These are phyloP conservation scores for Clohesyomyces aquaticus DNA, from an alignment of 495 filamentous ascomycete genomes.

Conservation along the genomic window DNA sequence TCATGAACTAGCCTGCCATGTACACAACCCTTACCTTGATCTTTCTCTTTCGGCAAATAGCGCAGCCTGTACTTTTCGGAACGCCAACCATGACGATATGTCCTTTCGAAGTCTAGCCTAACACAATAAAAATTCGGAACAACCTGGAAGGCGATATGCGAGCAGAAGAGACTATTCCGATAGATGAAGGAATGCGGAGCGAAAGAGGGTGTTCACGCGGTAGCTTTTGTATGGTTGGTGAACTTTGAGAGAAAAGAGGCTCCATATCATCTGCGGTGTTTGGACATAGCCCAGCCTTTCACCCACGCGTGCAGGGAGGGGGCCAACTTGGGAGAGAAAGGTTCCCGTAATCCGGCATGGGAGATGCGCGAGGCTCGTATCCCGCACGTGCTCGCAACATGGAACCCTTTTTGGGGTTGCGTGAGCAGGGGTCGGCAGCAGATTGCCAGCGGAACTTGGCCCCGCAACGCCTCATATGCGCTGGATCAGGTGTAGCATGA, in stretches of 20 bases:
- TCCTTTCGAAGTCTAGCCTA: background rate
- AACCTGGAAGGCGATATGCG: background rate
- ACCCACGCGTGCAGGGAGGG: background rate
- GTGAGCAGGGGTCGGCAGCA: background rate
- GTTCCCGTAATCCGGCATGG: conserved; percentile 2
- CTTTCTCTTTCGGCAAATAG: conserved; percentile 29
- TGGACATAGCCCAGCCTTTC: conserved; percentile 1
- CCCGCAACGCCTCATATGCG: background rate
- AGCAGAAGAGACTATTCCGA: background rate
- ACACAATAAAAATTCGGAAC: no score
- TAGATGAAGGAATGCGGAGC: conserved; percentile 7
- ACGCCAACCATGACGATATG: conserved; percentile 27
- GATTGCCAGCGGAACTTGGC: background rate
- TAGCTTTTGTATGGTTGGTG: conserved; percentile 12
- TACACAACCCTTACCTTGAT: conserved; percentile 27
- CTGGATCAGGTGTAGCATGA: background rate
- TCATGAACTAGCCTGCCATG: conserved; percentile 1
- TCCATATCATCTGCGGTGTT: background rate
- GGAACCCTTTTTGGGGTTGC: conserved; percentile 4
- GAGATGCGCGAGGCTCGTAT: background rate
- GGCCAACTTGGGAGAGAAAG: background rate
- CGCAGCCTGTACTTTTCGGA: conserved; percentile 35
- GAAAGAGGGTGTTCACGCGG: background rate
- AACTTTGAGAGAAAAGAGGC: background rate
- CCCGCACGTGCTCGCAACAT: conserved; percentile 27